These are phyloP conservation scores for Cladophialophora chaetospira DNA, from an alignment of 2,329 filamentous ascomycete species.

Conservation along the genomic window DNA sequence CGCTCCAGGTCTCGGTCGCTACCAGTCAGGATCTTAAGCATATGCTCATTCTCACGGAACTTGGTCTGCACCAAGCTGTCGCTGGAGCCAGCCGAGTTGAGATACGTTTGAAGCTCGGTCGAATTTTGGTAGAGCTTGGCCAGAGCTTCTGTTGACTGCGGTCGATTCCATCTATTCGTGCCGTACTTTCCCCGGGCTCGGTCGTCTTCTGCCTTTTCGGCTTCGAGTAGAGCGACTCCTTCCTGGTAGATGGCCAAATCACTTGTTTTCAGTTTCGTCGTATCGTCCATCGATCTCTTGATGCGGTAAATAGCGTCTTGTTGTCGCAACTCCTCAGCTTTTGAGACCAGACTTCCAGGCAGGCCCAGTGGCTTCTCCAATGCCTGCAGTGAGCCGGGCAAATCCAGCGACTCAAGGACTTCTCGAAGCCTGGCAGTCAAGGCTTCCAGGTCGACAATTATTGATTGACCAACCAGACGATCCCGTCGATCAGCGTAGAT, in stretches of 20 bases:
- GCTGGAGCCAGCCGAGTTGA: slow-evolving; percentile 69
- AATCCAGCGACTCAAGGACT: slow-evolving; percentile 75
- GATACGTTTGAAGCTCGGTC: slow-evolving; percentile 81
- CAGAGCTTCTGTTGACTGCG: slow-evolving; percentile 68
- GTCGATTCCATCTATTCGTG: slow-evolving; percentile 79
- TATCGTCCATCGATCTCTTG: slow-evolving; percentile 80
- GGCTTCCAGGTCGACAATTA: slow-evolving; percentile 79
- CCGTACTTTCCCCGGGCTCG: slow-evolving; percentile 75
- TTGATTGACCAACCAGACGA: slow-evolving; percentile 82
- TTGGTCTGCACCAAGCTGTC: slow-evolving; percentile 76
- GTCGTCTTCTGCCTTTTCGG: slow-evolving; percentile 83
- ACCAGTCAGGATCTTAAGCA: slow-evolving; percentile 75
- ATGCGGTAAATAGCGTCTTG: slow-evolving; percentile 80
- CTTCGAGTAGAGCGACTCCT: slow-evolving; percentile 73
- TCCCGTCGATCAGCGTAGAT: slow-evolving; percentile 93
- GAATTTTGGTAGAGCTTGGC: slow-evolving; percentile 73
- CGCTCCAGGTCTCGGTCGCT: slow-evolving; percentile 80
- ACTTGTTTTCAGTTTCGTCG: slow-evolving; percentile 80
- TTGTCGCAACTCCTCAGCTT: slow-evolving; percentile 91
- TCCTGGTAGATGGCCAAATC: slow-evolving; percentile 80
- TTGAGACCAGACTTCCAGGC: slow-evolving; percentile 79
- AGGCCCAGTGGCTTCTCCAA: slow-evolving; percentile 91
- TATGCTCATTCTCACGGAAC: slow-evolving; percentile 71
- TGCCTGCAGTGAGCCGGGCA: slow-evolving; percentile 90
- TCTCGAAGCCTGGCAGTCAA: slow-evolving; percentile 80